Evolutionary conservation across 768 basidiomycete species (phyloP), one percentile per base, ranked within the genome.

Genomic region (Leccinum barrowsii): DNA sequence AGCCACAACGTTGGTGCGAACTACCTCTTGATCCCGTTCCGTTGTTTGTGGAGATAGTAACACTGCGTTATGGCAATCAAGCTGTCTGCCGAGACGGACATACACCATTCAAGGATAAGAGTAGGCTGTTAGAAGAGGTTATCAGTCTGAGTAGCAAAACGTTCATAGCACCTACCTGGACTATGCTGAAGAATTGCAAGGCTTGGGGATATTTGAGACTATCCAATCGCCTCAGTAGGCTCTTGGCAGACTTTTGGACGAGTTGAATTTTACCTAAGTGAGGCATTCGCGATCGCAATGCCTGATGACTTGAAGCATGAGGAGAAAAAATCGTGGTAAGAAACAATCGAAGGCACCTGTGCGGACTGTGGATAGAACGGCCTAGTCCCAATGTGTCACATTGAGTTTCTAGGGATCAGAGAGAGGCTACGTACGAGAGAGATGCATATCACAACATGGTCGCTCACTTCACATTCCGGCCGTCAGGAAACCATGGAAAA

Each of bases 351-450:
- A 35, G 2, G 24, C 8, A 65, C 65, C 65, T 44, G 53, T 44
- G 13, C 58, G 61, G 24, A 52, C 42, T 34, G 58, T 63, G 32
- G 55, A 60, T 15, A 63, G 32, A 13, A 37, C 8, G 2, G 34
- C 28, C 64, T 62, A 50, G 17, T 35, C 28, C 7, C 8, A 2
- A 21, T 30, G n/a, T 22, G 19, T 51, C 30, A 34, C 13, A 3
- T 15, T 19, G 17, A 21, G 12, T 21, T 19, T 32, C 50, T 10
- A 24, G 13, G 30, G 19, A 24, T 35, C 21, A 13, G 13, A 35
- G 28, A 44, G n/a, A 44, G 22, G 7, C 2, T 15, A 54, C 65
- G 12, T 47, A 65, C 65, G 5, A 65, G 61, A 44, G 51, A 32
- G 11, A 66, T 19, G 48, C 57, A 56, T 19, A 66, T 44, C 50